These are phyloP conservation scores for Clarireedia paspali DNA, from an alignment of 2,329 filamentous ascomycete species.

Conservation along the genomic window DNA sequence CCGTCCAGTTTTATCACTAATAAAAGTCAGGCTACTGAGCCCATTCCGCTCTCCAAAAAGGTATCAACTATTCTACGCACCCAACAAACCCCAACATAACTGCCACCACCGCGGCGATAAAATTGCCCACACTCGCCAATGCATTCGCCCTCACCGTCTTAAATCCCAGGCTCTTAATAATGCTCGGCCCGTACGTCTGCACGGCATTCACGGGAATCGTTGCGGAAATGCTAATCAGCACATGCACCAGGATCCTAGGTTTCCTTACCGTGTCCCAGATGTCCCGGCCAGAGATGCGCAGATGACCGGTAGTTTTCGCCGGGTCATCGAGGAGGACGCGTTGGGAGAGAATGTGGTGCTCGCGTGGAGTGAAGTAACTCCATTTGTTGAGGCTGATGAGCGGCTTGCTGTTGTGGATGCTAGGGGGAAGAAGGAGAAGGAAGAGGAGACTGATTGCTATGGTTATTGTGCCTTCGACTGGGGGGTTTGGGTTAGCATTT, in stretches of 20 bases:
- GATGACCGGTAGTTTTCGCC: constrained; percentile 29
- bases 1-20: constrained; percentile 27
- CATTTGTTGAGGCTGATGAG: constrained; percentile 32
- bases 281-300: constrained; percentile 27
- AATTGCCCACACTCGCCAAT: constrained; percentile 21
- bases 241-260: constrained; percentile 16
- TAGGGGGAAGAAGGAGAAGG: constrained; percentile 33
- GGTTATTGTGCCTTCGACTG: constrained; percentile 34
- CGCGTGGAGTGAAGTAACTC: constrained; percentile 37
- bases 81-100: not conserved
- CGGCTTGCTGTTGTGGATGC: constrained; percentile 30
- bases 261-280: not conserved
- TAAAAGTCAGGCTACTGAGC: too few species aligned
- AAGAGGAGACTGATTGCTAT: constrained; percentile 31
- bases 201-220: constrained; percentile 16
- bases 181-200: constrained; percentile 25
- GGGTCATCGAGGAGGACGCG: constrained; percentile 39
- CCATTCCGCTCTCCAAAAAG: too few species aligned
- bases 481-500: not conserved
- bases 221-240: constrained; percentile 20
- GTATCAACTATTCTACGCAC: not conserved
- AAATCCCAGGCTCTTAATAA: constrained; percentile 28
- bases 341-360: constrained; percentile 34
- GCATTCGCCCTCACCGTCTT: constrained; percentile 24
- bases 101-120: constrained; percentile 7